Base-by-base conservation (phyloP, 148 eudicot genomes). In the Rhododendron ovatum region DNA sequence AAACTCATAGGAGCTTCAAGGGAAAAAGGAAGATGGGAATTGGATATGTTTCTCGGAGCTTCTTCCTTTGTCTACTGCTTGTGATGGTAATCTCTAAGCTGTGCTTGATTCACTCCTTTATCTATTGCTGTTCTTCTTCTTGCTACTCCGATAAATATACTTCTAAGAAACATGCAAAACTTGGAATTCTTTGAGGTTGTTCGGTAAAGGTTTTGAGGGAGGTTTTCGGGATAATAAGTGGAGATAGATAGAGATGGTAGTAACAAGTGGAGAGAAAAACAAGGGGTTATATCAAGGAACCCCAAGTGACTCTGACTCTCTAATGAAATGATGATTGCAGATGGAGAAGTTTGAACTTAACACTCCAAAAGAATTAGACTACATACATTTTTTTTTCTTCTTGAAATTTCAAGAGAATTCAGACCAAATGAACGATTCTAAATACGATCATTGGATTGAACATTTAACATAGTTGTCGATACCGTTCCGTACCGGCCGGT, bases 21-120 rank as follows among this genome's bases (percentile, higher is more conserved):
- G 80, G 73, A 48, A 39, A 33, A 28, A 78, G 26, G 12, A 85
- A 75, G 41, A 86, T 88, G 88, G 86, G n/a, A 20, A 48, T 50
- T 84, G 26, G 75, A 41, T 18, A 78, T 50, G 57, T 30, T 15
- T 47, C 67, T 84, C 83, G 85, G 85, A 76, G 69, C 86, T 45
- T 89, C 78, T 86, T 86, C 65, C 84, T 86, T 57, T 84, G 79
- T 50, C 78, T 88, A 30, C 67, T 88, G 47, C 26, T 88, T 48
- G 28, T 87, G 13, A 90, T 83, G 87, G 90, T 89, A 85, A 83
- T 84, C 59, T 78, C 22, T 50, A 45, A 33, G 39, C 33, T 85
- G 20, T n/a, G 4, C 43, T 18, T 30, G 48, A 26, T 85, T 24
- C 3, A 18, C n/a, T 35, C 47, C 37, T 30, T 69, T 1, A 65